A percentile compares a stretch with the other conserved stretches of the same genome.
Conservation (phyloP, 495 filamentous ascomycete species). For the Lasiosphaeria hispida region DNA sequence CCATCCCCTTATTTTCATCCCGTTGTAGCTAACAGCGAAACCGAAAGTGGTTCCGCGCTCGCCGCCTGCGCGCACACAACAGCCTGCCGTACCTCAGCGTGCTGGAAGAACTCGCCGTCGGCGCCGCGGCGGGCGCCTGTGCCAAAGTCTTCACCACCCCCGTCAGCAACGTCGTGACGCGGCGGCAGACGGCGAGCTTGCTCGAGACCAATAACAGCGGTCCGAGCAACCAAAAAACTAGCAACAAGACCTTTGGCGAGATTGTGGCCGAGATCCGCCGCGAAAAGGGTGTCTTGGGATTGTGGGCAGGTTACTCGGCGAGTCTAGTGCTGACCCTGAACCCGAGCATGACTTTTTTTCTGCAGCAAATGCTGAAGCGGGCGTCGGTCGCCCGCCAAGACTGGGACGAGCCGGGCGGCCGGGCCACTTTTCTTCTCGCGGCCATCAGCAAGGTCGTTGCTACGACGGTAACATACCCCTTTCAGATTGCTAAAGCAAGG, state of each 20-base stretch:
- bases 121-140: conserved; percentile 73
- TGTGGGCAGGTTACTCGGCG: conserved; percentile 91
- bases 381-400: conserved; percentile 49
- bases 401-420: conserved; percentile 50
- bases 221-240: neutral
- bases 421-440: conserved; percentile 62
- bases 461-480: conserved; percentile 78
- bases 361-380: conserved; percentile 69
- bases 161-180: conserved; percentile 76
- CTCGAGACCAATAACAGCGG: conserved; percentile 17
- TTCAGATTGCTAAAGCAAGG: conserved; percentile 77
- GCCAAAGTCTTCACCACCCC: conserved; percentile 79
- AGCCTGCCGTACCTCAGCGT: conserved; percentile 55
- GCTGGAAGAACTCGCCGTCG: conserved; percentile 73
- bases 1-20: neutral
- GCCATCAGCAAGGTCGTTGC: conserved; percentile 79
- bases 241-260: conserved; percentile 46
- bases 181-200: conserved; percentile 70
- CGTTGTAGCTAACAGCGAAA: neutral
- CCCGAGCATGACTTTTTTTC: conserved; percentile 80
- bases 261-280: conserved; percentile 62
- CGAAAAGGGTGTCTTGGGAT: conserved; percentile 72
- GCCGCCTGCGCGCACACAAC: conserved; percentile 41
- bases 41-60: conserved; percentile 49
- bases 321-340: conserved; percentile 79